phyloP scores from a whole-genome alignment of 768 basidiomycete species.

The Rhodotorula diobovata region DNA sequence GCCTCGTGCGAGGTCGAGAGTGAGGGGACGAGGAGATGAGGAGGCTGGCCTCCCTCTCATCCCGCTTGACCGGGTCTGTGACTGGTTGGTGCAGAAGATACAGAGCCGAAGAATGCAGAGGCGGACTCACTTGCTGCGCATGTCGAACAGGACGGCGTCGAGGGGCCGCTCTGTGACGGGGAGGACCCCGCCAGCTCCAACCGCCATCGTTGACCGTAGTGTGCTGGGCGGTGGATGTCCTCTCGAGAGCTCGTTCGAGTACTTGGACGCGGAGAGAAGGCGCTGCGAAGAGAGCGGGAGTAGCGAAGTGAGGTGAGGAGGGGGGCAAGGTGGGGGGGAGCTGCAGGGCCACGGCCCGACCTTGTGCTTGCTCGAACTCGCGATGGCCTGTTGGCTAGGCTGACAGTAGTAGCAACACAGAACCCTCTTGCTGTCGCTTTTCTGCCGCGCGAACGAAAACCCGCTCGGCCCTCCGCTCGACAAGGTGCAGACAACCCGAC shows the following conservation, averaged over 20 bases:
- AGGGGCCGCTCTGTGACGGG: conserved; percentile 24
- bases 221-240: neutral
- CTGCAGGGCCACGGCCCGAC: no score
- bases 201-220: conserved; percentile 2
- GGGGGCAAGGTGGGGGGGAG: neutral
- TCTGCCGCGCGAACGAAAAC: no score
- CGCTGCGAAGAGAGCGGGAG: neutral
- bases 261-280: accelerated
- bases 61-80: no score
- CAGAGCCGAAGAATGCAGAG: no score
- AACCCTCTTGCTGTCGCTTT: no score
- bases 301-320: neutral
- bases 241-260: no score
- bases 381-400: no score
- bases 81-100: neutral
- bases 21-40: neutral
- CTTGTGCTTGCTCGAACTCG: no score
- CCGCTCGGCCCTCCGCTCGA: no score
- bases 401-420: no score
- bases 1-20: neutral
- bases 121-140: conserved; percentile 15
- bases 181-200: neutral
- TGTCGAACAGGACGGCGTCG: conserved; percentile 31
- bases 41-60: neutral
- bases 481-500: no score